Percentiles rank a stretch among this genome's conserved stretches.
Conservation (phyloP, 139 green algal species). For the Chlamydomonas urium region DNA sequence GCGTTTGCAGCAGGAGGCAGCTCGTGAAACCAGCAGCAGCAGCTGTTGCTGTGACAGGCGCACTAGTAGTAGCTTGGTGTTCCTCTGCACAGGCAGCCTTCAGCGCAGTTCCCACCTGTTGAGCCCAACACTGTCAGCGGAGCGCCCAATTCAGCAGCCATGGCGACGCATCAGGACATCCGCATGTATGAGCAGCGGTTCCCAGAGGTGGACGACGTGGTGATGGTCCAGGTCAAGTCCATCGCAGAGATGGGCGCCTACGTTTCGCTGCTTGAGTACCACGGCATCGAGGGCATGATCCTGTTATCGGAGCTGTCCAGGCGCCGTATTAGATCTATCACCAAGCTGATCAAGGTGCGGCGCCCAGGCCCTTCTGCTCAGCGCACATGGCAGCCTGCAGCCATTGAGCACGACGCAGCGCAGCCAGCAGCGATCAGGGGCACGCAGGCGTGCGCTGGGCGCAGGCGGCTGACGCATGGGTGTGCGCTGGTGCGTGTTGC, state of each 20-base stretch:
- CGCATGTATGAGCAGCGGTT: slow-evolving; percentile 96
- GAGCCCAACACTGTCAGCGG: no score
- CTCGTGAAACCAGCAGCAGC: no score
- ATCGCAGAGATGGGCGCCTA: slow-evolving; percentile 99
- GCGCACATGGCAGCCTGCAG: background rate
- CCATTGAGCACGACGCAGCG: background rate
- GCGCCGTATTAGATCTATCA: slow-evolving; percentile 96
- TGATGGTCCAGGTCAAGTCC: slow-evolving; percentile 93
- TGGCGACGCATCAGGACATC: slow-evolving; percentile 53
- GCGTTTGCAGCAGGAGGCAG: no score
- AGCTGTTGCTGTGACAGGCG: no score
- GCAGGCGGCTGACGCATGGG: no score
- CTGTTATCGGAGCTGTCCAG: slow-evolving; percentile 96
- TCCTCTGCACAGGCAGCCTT: no score
- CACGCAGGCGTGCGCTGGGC: no score
- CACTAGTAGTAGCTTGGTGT: no score
- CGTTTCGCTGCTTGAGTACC: slow-evolving; percentile 92
- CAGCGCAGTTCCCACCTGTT: no score
- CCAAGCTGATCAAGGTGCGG: slow-evolving; percentile 97
- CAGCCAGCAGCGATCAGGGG: background rate
- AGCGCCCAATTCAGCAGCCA: no score
- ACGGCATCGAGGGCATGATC: slow-evolving; percentile 96
- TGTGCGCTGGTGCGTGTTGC: no score
- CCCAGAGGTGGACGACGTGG: slow-evolving; percentile 96
- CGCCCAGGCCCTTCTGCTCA: background rate